Conservation (phyloP, 202 grass and related monocot species). For the Schoenoplectus tabernaemontani region DNA sequence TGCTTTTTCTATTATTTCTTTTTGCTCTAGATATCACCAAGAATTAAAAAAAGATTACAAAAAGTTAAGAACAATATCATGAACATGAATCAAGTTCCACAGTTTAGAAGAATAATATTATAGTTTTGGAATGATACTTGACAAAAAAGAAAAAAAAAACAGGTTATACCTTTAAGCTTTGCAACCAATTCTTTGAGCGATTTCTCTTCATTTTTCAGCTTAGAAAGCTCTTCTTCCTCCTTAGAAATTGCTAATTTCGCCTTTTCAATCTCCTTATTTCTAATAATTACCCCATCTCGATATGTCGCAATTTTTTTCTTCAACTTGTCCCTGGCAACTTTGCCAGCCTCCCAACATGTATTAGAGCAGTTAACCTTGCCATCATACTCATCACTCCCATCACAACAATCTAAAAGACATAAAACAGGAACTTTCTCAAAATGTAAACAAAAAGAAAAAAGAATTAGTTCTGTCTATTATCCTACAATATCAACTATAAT, state of each 20-base stretch:
- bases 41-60: background rate
- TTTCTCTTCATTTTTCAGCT: conserved; percentile 85
- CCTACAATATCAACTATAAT: background rate
- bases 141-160: background rate
- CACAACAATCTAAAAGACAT: conserved; percentile 77
- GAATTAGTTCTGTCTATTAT: background rate
- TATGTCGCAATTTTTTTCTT: conserved; percentile 78
- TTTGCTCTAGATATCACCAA: conserved; percentile 54
- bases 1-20: conserved; percentile 82
- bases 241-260: conserved; percentile 72
- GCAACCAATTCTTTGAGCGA: conserved; percentile 63
- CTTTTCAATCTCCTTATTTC: conserved; percentile 65
- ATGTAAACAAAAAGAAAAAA: background rate
- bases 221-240: conserved; percentile 63
- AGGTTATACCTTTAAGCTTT: conserved; percentile 84
- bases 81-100: background rate
- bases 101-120: background rate
- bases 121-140: background rate
- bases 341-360: conserved; percentile 97
- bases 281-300: conserved; percentile 62
- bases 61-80: background rate
- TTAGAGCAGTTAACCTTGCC: conserved; percentile 68
- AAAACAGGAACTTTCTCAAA: background rate
- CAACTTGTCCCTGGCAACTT: conserved; percentile 78
- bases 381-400: conserved; percentile 94